These are phyloP conservation scores for Lactifluus subvellereus DNA, from an alignment of 768 basidiomycete genomes.

Conservation along the genomic window DNA sequence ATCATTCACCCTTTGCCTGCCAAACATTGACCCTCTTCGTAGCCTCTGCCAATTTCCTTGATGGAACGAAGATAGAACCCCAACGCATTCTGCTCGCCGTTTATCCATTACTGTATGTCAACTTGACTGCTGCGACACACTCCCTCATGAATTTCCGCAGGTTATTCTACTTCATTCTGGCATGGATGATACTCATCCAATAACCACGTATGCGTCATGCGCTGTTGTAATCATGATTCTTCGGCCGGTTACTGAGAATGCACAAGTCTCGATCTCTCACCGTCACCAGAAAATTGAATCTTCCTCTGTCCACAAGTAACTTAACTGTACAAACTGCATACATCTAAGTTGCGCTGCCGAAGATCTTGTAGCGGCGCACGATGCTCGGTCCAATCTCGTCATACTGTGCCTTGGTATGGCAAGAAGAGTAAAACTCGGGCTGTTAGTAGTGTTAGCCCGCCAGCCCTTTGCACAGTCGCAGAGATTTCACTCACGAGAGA, in stretches of 20 bases:
- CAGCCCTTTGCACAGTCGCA: not conserved
- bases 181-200: slow-evolving; percentile 97
- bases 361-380: slow-evolving; percentile 89
- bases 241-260: slow-evolving; percentile 1
- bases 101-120: slow-evolving; percentile 86
- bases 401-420: slow-evolving; percentile 92
- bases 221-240: slow-evolving; percentile 7
- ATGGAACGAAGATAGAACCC: slow-evolving; percentile 89
- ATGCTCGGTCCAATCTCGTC: slow-evolving; percentile 91
- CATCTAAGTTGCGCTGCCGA: slow-evolving; percentile 73
- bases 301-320: slow-evolving; percentile 15
- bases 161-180: slow-evolving; percentile 89
- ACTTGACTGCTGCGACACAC: slow-evolving; percentile 10
- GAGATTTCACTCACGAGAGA: slow-evolving; percentile 61
- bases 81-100: slow-evolving; percentile 89
- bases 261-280: slow-evolving; percentile 1
- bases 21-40: not conserved
- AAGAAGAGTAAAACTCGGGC: slow-evolving; percentile 94
- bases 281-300: slow-evolving; percentile 15
- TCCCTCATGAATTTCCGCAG: slow-evolving; percentile 34
- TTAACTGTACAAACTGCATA: slow-evolving; percentile 17
- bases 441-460: slow-evolving; percentile 29
- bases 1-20: not conserved
- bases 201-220: slow-evolving; percentile 30
- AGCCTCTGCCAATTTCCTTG: slow-evolving; percentile 95